A percentile compares a stretch with the other conserved stretches of the same genome.
phyloP scores from a whole-genome alignment of 805 yeast species.

The Candida broadrunensis region DNA sequence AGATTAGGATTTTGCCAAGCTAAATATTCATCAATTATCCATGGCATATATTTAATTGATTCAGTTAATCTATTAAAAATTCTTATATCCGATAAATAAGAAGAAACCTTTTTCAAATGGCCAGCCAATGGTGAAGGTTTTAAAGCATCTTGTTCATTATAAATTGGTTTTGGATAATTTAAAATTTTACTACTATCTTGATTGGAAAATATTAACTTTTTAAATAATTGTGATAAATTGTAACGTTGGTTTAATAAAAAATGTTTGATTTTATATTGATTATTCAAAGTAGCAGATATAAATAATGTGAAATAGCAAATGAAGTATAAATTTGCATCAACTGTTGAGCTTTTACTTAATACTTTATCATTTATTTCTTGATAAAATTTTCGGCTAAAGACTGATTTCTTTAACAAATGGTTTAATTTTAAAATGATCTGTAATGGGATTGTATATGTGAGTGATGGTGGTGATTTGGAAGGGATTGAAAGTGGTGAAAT shows the following conservation, averaged over 20 bases:
- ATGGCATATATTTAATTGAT: constrained; percentile 41
- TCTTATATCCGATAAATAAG: constrained; percentile 38
- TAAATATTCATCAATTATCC: constrained; percentile 39
- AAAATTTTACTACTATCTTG: background rate
- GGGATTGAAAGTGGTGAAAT: background rate
- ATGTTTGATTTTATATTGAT: constrained; percentile 29
- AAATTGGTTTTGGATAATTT: constrained; percentile 3
- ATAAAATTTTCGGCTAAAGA: constrained; percentile 37
- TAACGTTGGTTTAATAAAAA: constrained; percentile 25
- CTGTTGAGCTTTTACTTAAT: constrained; percentile 27
- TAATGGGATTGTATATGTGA: constrained; percentile 2
- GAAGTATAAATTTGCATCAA: constrained; percentile 40
- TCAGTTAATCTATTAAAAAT: constrained; percentile 42
- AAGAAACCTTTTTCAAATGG: constrained; percentile 32
- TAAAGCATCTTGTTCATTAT: constrained; percentile 5
- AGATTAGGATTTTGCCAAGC: constrained; percentile 24
- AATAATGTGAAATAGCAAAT: constrained; percentile 41
- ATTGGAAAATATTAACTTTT: too few relatives aligned
- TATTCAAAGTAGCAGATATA: constrained; percentile 33
- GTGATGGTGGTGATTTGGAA: background rate
- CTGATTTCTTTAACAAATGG: constrained; percentile 24
- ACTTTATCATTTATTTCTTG: constrained; percentile 40
- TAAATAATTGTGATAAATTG: constrained; percentile 11
- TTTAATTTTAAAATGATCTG: constrained; percentile 14
- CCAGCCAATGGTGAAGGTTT: constrained; percentile 20